Evolutionary conservation across 2,329 filamentous ascomycete genomes (phyloP).

Genomic region (Cercospora sp.): DNA sequence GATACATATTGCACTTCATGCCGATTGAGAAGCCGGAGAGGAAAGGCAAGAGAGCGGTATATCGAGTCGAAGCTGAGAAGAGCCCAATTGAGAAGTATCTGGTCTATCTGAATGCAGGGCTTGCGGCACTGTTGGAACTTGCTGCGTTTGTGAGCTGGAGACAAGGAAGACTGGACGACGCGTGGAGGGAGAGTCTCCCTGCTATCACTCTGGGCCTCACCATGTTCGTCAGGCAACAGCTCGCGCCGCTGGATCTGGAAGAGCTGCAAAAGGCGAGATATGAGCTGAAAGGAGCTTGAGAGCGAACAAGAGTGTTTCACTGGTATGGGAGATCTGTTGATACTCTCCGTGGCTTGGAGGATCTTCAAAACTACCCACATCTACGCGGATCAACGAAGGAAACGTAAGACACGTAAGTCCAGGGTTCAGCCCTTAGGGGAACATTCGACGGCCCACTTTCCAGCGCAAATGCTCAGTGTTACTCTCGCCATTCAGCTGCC

Average conservation of each 20-base stretch:
- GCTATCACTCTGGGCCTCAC: slow-evolving; percentile 61
- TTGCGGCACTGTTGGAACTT: slow-evolving; percentile 57
- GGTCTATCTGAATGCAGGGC: slow-evolving; percentile 59
- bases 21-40: slow-evolving; percentile 53
- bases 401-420: too few species aligned
- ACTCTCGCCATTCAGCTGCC: slow-evolving; percentile 21
- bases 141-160: slow-evolving; percentile 46
- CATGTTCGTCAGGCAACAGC: slow-evolving; percentile 61
- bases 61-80: slow-evolving; percentile 33
- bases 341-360: too few species aligned
- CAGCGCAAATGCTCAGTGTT: not conserved
- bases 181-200: slow-evolving; percentile 44
- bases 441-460: too few species aligned
- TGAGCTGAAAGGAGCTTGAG: slow-evolving; percentile 57
- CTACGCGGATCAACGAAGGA: too few species aligned
- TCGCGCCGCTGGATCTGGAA: slow-evolving; percentile 29
- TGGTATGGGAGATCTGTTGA: too few species aligned
- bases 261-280: slow-evolving; percentile 35
- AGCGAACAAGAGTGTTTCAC: not conserved
- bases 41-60: slow-evolving; percentile 37
- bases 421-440: too few species aligned
- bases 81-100: slow-evolving; percentile 60
- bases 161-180: slow-evolving; percentile 34
- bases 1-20: slow-evolving; percentile 55
- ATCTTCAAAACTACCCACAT: too few species aligned